These are phyloP conservation scores for Cardamine resedifolia DNA, from an alignment of 345 rosid species.

Conservation along the genomic window DNA sequence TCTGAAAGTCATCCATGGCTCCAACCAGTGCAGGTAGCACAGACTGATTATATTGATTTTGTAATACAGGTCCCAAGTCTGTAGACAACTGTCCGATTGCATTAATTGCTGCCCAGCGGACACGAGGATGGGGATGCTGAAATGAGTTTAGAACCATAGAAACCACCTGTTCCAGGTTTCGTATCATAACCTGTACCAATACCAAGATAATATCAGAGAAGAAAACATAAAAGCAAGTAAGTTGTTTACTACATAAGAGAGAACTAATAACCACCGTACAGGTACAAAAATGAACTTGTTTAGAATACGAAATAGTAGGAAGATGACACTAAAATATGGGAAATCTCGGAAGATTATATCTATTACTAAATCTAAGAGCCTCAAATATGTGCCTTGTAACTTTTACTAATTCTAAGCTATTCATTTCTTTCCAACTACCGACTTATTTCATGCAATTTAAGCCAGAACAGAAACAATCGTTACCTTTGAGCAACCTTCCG, in stretches of 20 bases:
- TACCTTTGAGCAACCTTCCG: slow-evolving; percentile 80
- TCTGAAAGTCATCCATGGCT: slow-evolving; percentile 73
- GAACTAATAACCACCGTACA: not conserved
- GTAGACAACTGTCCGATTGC: slow-evolving; percentile 75
- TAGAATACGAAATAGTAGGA: not conserved
- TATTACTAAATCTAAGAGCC: slow-evolving; percentile 1
- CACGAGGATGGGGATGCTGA: slow-evolving; percentile 68
- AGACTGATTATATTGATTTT: slow-evolving; percentile 55
- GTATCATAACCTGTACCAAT: slow-evolving; percentile 55
- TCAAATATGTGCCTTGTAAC: not conserved
- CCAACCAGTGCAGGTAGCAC: slow-evolving; percentile 63
- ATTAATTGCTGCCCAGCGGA: slow-evolving; percentile 77
- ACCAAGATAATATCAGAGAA: slow-evolving; percentile 1
- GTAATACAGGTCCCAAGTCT: slow-evolving; percentile 75
- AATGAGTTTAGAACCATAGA: slow-evolving; percentile 67
- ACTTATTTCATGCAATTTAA: not conserved
- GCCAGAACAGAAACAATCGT: not conserved
- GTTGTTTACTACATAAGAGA: not conserved
- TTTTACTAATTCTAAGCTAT: not conserved
- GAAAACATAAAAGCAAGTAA: not conserved
- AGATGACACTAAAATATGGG: not conserved
- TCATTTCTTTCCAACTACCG: not conserved
- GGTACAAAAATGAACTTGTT: not conserved
- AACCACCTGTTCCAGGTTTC: slow-evolving; percentile 60
- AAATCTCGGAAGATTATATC: not conserved